These are phyloP conservation scores for Dittrichia graveolens DNA, from an alignment of 129 eudicot species.

Conservation along the genomic window DNA sequence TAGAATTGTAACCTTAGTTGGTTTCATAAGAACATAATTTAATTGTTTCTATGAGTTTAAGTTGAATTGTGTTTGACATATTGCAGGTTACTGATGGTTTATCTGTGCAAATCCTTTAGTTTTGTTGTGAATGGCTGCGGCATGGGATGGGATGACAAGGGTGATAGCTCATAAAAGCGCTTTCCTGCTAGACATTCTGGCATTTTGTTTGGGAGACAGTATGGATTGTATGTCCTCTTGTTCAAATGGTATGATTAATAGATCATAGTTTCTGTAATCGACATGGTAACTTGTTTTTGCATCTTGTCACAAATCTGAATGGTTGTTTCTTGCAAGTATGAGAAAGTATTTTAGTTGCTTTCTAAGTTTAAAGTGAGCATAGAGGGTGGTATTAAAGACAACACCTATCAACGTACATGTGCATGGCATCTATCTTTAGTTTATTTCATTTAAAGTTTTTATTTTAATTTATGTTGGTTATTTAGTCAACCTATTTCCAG, in stretches of 20 bases:
- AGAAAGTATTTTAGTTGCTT: constrained; percentile 14
- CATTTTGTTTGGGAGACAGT: constrained; percentile 16
- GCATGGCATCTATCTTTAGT: too few species aligned
- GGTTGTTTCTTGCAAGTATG: constrained; percentile 9
- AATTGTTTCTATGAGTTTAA: constrained; percentile 18
- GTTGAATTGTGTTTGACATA: constrained; percentile 1
- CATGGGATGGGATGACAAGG: constrained; percentile 19
- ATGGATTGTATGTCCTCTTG: neutral
- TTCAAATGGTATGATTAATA: constrained; percentile 19
- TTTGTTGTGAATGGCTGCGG: constrained; percentile 17
- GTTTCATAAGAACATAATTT: neutral
- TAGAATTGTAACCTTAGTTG: neutral
- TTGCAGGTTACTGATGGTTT: constrained; percentile 16
- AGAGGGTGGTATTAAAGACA: too few species aligned
- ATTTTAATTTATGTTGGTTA: too few species aligned
- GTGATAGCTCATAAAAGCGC: neutral
- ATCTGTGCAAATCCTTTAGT: constrained; percentile 15
- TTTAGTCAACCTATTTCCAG: too few species aligned
- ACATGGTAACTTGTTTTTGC: constrained; percentile 15
- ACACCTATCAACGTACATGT: neutral
- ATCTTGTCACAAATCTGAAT: constrained; percentile 14
- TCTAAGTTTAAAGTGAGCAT: constrained; percentile 15
- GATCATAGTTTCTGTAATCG: constrained; percentile 27
- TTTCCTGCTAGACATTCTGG: constrained; percentile 27
- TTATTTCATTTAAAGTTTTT: too few species aligned